phyloP scores from a whole-genome alignment of 2,329 filamentous ascomycete species.

The Apiospora kogelbergensis region DNA sequence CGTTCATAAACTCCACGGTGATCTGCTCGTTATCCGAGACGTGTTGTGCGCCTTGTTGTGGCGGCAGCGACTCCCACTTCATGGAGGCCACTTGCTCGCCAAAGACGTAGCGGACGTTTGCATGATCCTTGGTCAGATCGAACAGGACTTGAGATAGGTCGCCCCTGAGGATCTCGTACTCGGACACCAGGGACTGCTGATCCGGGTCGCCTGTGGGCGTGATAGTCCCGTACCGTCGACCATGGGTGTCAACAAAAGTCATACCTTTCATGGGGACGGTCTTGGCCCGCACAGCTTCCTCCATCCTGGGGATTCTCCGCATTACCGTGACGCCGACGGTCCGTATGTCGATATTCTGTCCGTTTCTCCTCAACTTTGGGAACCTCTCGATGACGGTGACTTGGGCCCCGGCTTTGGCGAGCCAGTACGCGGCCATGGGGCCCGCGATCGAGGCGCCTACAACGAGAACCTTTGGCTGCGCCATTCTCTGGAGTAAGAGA shows the following conservation, averaged over 20 bases:
- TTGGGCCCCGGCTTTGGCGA: not conserved
- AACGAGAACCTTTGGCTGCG: slow-evolving; percentile 14
- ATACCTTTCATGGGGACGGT: slow-evolving; percentile 51
- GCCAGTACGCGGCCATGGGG: slow-evolving; percentile 15
- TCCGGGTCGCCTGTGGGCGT: slow-evolving; percentile 39
- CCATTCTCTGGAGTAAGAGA: slow-evolving; percentile 14
- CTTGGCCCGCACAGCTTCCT: slow-evolving; percentile 32
- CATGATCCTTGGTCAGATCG: slow-evolving; percentile 38
- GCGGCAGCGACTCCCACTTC: slow-evolving; percentile 21
- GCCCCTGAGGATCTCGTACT: slow-evolving; percentile 61
- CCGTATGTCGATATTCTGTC: slow-evolving; percentile 46
- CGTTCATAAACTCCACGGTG: slow-evolving; percentile 40
- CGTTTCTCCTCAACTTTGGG: slow-evolving; percentile 33
- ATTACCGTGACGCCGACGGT: slow-evolving; percentile 39
- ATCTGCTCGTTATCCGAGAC: slow-evolving; percentile 31
- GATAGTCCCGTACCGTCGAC: slow-evolving; percentile 38
- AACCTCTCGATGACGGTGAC: slow-evolving; percentile 41
- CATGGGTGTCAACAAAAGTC: slow-evolving; percentile 41
- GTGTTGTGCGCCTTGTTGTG: not conserved
- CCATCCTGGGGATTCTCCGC: slow-evolving; percentile 38
- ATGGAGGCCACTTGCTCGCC: slow-evolving; percentile 38
- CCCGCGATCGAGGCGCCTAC: slow-evolving; percentile 25
- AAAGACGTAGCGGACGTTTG: slow-evolving; percentile 38
- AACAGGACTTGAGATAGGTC: slow-evolving; percentile 52
- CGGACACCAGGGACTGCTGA: slow-evolving; percentile 47